phyloP scores from a whole-genome alignment of 208 protist genomes.

The Trypanosoma conorhini region DNA sequence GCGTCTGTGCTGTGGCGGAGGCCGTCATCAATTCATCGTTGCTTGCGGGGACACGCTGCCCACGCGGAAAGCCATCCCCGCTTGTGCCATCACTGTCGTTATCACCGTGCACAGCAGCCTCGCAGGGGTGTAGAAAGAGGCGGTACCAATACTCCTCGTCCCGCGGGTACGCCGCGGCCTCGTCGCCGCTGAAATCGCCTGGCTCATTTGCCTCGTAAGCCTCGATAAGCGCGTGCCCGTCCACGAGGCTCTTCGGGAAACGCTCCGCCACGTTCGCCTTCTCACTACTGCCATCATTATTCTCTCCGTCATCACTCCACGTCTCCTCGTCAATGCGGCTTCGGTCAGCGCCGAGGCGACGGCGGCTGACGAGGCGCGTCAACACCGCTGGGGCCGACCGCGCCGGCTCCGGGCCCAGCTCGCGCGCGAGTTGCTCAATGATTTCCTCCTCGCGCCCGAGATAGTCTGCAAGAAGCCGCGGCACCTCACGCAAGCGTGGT shows the following conservation, averaged over 20 bases:
- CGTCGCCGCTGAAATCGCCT: constrained; percentile 30
- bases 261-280: neutral
- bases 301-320: constrained; percentile 11
- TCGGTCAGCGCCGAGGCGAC: constrained; percentile 1
- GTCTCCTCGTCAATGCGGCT: constrained; percentile 24
- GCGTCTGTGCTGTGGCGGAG: neutral
- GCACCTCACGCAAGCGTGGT: constrained; percentile 3
- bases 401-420: constrained; percentile 19
- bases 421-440: neutral
- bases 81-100: neutral
- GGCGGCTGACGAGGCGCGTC: constrained; percentile 5
- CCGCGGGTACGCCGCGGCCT: constrained; percentile 13
- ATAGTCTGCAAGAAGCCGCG: neutral
- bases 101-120: neutral
- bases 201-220: neutral
- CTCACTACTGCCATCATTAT: constrained; percentile 2
- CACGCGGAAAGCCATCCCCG: neutral
- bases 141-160: constrained; percentile 32
- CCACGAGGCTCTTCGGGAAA: neutral
- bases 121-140: constrained; percentile 10
- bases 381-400: constrained; percentile 12
- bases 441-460: constrained; percentile 13
- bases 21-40: neutral
- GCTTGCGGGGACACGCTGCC: neutral
- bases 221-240: constrained; percentile 17